Base-by-base conservation (phyloP, 352 stramenopile species). In the Globisporangium nodosum region DNA sequence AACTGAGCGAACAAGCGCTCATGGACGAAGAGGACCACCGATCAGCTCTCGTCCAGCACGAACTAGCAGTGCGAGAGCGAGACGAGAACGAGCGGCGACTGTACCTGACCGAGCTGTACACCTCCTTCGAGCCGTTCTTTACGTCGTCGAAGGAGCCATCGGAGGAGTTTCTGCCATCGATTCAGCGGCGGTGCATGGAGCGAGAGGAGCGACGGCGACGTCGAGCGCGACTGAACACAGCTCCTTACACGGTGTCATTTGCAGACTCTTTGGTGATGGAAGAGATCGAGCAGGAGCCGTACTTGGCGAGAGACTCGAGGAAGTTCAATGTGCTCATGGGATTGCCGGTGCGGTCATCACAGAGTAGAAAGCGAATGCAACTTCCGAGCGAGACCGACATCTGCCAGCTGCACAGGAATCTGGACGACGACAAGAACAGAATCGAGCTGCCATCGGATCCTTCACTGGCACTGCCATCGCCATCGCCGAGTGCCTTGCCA, bases 111-210 rank as follows among this genome's bases (percentile, higher is more conserved):
- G 78, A 85, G 46, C 51, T 91, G 11, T 89, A 89, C 56, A 68
- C 68, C 11, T 70, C 77, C 27, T 81, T 87, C 45, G 62, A 74
- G 42, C 77, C 81, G 21, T 86, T 76, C 58, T 91, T 84, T 40
- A 49, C 66, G 0, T 53, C 52, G 27, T 84, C 78, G 1, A 62
- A 56, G 24, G 33, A 66, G 12, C 65, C 68, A 13, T 81, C 65
- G 0, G 78, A 88, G 54, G 65, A 72, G 2, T 79, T 87, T 46
- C 51, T 91, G 12, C 78, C 78, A 45, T 64, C 59, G 20, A 71
- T 88, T 45, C 66, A 78, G 12, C 65, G 65, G 33, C 73, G 69
- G 61, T 57, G 71, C 58, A 49, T 65, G 31, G 59, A 67, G 47
- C 64, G 73, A 24, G 43, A 49, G 18, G 54, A 66, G 21, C 49